Evolutionary conservation across 2,329 filamentous ascomycete genomes (phyloP), one percentile per base, ranked within the genome.

Genomic region (Exophiala phaeomuriformis): DNA sequence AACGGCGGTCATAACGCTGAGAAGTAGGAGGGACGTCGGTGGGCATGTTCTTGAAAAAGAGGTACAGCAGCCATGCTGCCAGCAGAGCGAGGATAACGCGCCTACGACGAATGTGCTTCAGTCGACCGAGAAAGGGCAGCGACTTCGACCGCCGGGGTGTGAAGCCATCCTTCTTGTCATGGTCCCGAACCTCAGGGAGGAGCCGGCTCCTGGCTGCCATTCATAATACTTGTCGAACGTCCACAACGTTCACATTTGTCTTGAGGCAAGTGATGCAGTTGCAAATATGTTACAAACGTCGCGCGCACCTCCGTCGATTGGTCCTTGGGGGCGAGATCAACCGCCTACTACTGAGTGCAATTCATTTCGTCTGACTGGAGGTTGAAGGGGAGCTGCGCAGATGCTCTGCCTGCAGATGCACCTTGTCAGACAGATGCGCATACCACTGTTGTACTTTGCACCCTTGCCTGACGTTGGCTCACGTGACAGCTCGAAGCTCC

Each of bases 31-130:
- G 57, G 12, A 78, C 61, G 57, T 76, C 75, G 7, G 70, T 75
- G 5, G 83, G 82, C 51, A 86, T 78, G 65, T 84, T 80, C 61
- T 78, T 77, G 64, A 85, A 69, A 64, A 88, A 80, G 57, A 87
- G 69, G 65, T 85, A 85, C 27, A 88, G 55, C 30, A 77, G 65
- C 35, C 77, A 64, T 44, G 77, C 68, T 33, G 77, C 71, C 44
- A 78, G 51, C 3, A 77, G 48, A 35, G 71, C 73, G 3, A 79
- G 52, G 9, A 73, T 64, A 32, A 82, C 63, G 47, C 83, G 78
- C 64, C 77, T 79, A 49, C 67, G 66, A 19, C 71, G 69, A 48
- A 69, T 67, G 9, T 61, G 53, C 55, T 64, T 64, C 62, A 67
- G 65, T 47, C 68, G 44, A 36, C 46, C 52, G 35, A 56, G 47